Conservation (phyloP, 73 alveolate genomes). For the Paramecium pentaurelia region DNA sequence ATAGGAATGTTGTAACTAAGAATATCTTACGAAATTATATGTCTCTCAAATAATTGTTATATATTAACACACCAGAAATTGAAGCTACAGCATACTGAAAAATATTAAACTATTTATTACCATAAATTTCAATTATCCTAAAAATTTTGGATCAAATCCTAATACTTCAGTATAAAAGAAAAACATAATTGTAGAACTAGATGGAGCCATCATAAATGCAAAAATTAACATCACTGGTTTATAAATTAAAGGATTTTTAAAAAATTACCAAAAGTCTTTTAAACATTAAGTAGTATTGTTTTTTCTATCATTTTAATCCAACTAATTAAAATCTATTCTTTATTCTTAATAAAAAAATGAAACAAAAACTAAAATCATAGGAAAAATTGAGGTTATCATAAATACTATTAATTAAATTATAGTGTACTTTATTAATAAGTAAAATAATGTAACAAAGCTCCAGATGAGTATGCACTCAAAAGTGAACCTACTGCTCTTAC, state of each 20-base stretch:
- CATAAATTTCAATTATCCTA: slow-evolving; percentile 66
- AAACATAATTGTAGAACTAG: slow-evolving; percentile 56
- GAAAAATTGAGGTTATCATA: slow-evolving; percentile 46
- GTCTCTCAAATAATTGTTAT: slow-evolving; percentile 64
- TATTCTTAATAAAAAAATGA: slow-evolving; percentile 50
- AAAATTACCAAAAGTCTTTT: slow-evolving; percentile 46
- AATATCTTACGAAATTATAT: slow-evolving; percentile 63
- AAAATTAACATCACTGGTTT: slow-evolving; percentile 48
- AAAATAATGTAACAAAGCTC: slow-evolving; percentile 30
- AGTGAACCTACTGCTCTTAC: slow-evolving; percentile 53
- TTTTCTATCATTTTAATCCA: slow-evolving; percentile 19
- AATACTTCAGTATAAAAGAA: slow-evolving; percentile 47
- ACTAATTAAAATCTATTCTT: not conserved
- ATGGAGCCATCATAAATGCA: slow-evolving; percentile 40
- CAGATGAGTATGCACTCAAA: slow-evolving; percentile 51
- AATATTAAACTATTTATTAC: not conserved
- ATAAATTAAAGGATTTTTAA: slow-evolving; percentile 33
- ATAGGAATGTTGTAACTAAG: slow-evolving; percentile 61
- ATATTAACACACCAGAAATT: slow-evolving; percentile 70
- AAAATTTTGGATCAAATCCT: slow-evolving; percentile 67
- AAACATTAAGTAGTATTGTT: slow-evolving; percentile 19
- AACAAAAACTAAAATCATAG: not conserved
- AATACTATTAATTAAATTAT: not conserved
- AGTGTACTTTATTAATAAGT: not conserved
- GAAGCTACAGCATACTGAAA: slow-evolving; percentile 65